Evolutionary conservation across 2,329 filamentous ascomycete genomes (phyloP).

Genomic region (Fusarium equiseti): DNA sequence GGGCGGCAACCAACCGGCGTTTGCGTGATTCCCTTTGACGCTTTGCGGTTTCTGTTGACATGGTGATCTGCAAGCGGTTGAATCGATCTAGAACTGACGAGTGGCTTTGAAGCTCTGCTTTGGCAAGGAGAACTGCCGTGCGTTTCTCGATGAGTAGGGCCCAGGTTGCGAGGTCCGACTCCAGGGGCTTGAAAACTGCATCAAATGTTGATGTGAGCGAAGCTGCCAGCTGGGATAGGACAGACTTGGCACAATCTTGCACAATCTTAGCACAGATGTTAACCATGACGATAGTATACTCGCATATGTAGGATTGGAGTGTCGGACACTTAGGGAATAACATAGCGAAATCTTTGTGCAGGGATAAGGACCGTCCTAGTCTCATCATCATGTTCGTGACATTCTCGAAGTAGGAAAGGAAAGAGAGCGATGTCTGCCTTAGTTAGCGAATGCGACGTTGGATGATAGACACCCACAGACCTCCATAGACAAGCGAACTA

Average conservation of each 20-base stretch:
- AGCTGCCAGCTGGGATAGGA: neutral
- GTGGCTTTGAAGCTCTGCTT: neutral
- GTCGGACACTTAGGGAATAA: accelerated
- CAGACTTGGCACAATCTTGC: neutral
- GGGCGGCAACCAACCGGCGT: accelerated
- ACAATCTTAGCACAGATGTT: neutral
- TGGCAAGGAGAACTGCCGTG: accelerated
- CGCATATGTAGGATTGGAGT: neutral
- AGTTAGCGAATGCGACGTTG: accelerated
- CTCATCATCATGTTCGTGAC: neutral
- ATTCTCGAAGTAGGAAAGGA: neutral
- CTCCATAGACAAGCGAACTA: neutral
- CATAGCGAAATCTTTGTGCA: neutral
- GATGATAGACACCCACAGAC: too few relatives aligned
- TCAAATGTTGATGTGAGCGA: neutral
- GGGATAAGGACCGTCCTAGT: accelerated
- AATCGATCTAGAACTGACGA: neutral
- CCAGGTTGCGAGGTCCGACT: neutral
- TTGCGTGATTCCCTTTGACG: neutral
- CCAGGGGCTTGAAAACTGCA: accelerated
- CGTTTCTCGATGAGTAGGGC: neutral
- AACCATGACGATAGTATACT: neutral
- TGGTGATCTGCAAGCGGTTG: neutral
- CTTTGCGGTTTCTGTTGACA: too few relatives aligned
- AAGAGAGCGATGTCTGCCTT: neutral